Percentiles rank a stretch among this genome's conserved stretches.
These are phyloP conservation scores for Oryza meyeriana DNA, from an alignment of 176 grass and related monocot species.

Conservation along the genomic window DNA sequence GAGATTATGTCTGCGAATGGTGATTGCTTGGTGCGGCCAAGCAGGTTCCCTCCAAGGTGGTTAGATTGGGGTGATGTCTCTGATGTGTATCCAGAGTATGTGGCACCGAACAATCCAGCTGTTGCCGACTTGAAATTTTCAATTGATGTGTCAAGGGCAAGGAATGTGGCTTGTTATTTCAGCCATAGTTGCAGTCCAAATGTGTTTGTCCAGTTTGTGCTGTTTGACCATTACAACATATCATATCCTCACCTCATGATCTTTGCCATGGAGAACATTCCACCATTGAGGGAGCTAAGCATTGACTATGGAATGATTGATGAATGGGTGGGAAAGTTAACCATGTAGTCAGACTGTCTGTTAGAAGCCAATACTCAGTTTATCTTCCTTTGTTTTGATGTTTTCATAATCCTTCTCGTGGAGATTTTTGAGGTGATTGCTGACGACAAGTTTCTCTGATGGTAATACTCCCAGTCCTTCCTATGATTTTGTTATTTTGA, in stretches of 20 bases:
- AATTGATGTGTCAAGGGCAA: slow-evolving; percentile 82
- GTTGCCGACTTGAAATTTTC: slow-evolving; percentile 64
- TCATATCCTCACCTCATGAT: slow-evolving; percentile 92
- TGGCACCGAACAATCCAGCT: slow-evolving; percentile 51
- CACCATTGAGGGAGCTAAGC: slow-evolving; percentile 95
- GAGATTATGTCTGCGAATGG: slow-evolving; percentile 58
- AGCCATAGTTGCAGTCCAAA: slow-evolving; percentile 98
- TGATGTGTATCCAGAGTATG: slow-evolving; percentile 79
- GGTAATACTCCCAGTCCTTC: slow-evolving; percentile 42
- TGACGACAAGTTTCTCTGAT: slow-evolving; percentile 30
- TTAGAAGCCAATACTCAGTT: slow-evolving; percentile 24
- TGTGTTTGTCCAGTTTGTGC: slow-evolving; percentile 87
- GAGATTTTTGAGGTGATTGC: slow-evolving; percentile 24
- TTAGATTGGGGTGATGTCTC: slow-evolving; percentile 95
- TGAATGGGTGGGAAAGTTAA: slow-evolving; percentile 78
- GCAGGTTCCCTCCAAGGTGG: slow-evolving; percentile 78
- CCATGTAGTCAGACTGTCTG: slow-evolving; percentile 48
- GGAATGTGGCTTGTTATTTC: slow-evolving; percentile 99
- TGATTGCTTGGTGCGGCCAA: slow-evolving; percentile 79
- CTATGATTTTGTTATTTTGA: background rate
- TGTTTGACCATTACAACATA: slow-evolving; percentile 88
- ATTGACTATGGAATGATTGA: slow-evolving; percentile 95
- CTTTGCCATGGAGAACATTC: slow-evolving; percentile 96
- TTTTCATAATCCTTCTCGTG: slow-evolving; percentile 41
- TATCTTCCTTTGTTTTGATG: slow-evolving; percentile 16